Conservation (phyloP, 1,284 basidiomycete genomes). For the Ustilago bromivora region DNA sequence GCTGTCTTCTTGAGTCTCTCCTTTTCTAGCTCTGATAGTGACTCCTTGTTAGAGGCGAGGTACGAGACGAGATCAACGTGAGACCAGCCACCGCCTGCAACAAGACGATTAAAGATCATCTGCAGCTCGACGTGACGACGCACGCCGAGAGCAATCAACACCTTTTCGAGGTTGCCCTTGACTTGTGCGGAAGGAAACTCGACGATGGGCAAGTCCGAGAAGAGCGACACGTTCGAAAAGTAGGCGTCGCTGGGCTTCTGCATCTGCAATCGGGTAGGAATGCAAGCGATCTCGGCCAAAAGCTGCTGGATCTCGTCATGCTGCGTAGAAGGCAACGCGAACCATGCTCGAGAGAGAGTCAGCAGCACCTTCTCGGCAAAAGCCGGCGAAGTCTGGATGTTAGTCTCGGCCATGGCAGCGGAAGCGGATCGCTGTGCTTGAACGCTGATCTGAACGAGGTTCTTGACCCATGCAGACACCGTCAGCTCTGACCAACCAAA, state of each 20-base stretch:
- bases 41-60: slow-evolving; percentile 84
- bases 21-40: slow-evolving; percentile 78
- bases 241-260: slow-evolving; percentile 82
- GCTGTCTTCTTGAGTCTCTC: slow-evolving; percentile 81
- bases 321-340: slow-evolving; percentile 75
- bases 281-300: slow-evolving; percentile 78
- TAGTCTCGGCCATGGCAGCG: slow-evolving; percentile 72
- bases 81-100: slow-evolving; percentile 71
- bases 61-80: slow-evolving; percentile 70
- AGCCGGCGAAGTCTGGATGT: slow-evolving; percentile 77
- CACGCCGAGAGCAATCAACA: slow-evolving; percentile 84
- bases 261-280: slow-evolving; percentile 87
- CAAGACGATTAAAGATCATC: slow-evolving; percentile 71
- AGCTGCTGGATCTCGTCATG: slow-evolving; percentile 76
- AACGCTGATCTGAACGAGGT: slow-evolving; percentile 74
- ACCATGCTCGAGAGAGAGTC: slow-evolving; percentile 82
- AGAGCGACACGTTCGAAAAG: slow-evolving; percentile 87
- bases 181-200: slow-evolving; percentile 78
- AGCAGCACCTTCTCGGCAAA: slow-evolving; percentile 87
- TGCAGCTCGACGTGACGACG: slow-evolving; percentile 82
- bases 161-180: slow-evolving; percentile 81
- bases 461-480: slow-evolving; percentile 80
- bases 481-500: slow-evolving; percentile 84
- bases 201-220: slow-evolving; percentile 83
- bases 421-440: slow-evolving; percentile 68